A percentile compares a stretch with the other conserved stretches of the same genome.
Evolutionary conservation across 75 land plant genomes (phyloP).

Genomic region (Selaginella moellendorffii): DNA sequence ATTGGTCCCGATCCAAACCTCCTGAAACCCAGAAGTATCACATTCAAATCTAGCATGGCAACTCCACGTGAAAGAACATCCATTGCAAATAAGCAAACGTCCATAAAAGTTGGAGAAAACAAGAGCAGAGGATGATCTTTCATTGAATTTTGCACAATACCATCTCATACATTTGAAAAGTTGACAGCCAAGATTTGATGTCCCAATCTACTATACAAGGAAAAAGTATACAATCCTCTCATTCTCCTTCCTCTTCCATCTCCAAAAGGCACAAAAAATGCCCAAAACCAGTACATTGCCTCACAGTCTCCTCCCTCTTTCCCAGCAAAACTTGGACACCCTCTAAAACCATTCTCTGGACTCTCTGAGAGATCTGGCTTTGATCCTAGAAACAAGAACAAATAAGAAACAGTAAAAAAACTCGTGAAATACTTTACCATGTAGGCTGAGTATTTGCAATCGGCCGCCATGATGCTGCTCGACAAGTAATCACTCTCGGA

Average conservation of each 20-base stretch:
- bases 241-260: no score
- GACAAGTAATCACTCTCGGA: not conserved
- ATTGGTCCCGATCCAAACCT: not conserved
- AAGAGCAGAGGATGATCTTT: no score
- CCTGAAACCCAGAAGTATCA: not conserved
- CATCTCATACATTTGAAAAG: no score
- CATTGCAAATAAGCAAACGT: no score
- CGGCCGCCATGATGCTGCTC: not conserved
- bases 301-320: not conserved
- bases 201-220: no score
- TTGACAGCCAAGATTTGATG: no score
- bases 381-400: not conserved
- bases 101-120: no score
- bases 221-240: no score
- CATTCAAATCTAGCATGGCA: not conserved
- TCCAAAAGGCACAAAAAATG: not conserved
- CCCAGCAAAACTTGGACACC: not conserved
- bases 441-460: conserved; percentile 1
- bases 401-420: not conserved
- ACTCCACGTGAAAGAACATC: no score
- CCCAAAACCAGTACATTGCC: conserved; percentile 3
- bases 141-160: no score
- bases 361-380: not conserved
- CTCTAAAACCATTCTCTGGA: conserved; percentile 1
- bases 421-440: not conserved